Percentiles rank a stretch among this genome's conserved stretches.
phyloP scores from a whole-genome alignment of 305 asterid species.

The Fraxinus greggii region DNA sequence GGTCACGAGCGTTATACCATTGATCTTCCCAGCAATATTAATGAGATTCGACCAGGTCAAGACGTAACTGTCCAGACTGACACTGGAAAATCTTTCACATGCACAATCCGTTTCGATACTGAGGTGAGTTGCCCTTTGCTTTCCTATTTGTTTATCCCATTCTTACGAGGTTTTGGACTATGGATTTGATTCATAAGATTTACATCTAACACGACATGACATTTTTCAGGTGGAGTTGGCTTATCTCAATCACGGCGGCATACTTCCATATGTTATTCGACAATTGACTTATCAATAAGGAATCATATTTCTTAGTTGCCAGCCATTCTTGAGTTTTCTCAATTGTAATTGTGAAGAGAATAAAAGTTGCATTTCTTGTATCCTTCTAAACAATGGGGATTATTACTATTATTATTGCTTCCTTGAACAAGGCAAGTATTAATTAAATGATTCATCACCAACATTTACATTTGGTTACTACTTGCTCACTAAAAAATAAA shows the following conservation, averaged over 20 bases:
- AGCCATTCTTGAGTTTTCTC: not conserved
- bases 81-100: slow-evolving; percentile 69
- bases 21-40: slow-evolving; percentile 70
- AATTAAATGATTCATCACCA: no score
- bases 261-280: slow-evolving; percentile 73
- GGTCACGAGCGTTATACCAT: slow-evolving; percentile 83
- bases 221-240: slow-evolving; percentile 72
- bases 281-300: slow-evolving; percentile 57
- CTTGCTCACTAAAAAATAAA: no score
- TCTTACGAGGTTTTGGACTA: not conserved
- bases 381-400: slow-evolving; percentile 34
- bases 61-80: slow-evolving; percentile 67
- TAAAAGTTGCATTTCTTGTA: slow-evolving; percentile 32
- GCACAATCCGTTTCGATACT: slow-evolving; percentile 81
- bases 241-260: slow-evolving; percentile 84
- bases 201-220: not conserved
- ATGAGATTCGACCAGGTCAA: slow-evolving; percentile 87
- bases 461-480: no score
- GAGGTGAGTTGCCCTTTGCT: slow-evolving; percentile 43
- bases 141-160: slow-evolving; percentile 7
- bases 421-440: slow-evolving; percentile 22
- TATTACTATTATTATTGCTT: slow-evolving; percentile 29
- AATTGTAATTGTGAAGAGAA: slow-evolving; percentile 32
- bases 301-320: slow-evolving; percentile 12
- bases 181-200: not conserved